phyloP scores from a whole-genome alignment of 139 green algal genomes.

The Chlorella sp. region DNA sequence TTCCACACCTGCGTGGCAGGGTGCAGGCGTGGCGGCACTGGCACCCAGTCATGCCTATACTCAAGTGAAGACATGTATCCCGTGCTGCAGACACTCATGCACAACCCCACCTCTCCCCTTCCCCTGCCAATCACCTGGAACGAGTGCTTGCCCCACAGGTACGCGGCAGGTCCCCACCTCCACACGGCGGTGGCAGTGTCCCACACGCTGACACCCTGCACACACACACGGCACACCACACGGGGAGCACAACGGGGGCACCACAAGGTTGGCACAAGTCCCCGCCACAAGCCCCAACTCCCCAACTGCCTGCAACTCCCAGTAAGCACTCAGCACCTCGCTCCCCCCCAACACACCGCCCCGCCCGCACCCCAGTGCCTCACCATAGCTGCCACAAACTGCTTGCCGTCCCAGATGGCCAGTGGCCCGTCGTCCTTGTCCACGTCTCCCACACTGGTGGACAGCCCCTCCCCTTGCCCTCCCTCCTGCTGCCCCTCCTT shows the following conservation, averaged over 20 bases:
- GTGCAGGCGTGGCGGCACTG: neutral
- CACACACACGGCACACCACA: too few species aligned
- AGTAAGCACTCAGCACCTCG: too few species aligned
- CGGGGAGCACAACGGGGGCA: too few species aligned
- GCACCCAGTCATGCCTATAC: too few species aligned
- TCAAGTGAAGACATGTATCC: too few species aligned
- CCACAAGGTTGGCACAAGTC: too few species aligned
- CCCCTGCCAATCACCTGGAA: neutral
- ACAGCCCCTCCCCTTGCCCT: too few species aligned
- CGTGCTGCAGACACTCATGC: neutral
- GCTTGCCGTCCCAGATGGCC: conserved; percentile 29
- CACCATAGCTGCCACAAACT: conserved; percentile 34
- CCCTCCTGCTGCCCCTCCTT: neutral
- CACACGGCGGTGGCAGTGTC: neutral
- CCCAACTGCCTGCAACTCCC: too few species aligned
- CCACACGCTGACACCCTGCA: neutral
- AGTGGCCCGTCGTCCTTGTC: conserved; percentile 10
- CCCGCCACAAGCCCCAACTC: too few species aligned
- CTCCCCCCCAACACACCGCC: too few species aligned
- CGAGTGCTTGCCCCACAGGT: neutral
- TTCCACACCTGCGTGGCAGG: neutral
- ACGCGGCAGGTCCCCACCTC: neutral
- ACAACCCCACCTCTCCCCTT: neutral
- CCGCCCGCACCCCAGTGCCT: too few species aligned
- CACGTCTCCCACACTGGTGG: neutral